Evolutionary conservation across 2,329 filamentous ascomycete genomes (phyloP), one percentile per base, ranked within the genome.

Genomic region (Ceratocystis papillata): DNA sequence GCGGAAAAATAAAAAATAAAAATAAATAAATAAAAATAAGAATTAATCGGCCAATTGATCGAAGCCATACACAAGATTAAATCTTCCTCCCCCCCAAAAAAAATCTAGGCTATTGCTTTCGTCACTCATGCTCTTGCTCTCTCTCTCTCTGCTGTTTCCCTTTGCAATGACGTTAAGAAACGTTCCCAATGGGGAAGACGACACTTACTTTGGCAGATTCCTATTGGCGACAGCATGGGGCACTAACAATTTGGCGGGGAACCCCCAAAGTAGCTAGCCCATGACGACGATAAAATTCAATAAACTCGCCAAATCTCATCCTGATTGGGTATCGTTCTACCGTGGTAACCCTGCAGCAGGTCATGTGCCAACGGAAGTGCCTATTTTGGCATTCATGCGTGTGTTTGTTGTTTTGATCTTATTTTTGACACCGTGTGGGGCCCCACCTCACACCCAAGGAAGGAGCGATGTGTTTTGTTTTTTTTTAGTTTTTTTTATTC

Each of bases 171-270:
- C 53, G 53, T 57, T 57, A 57, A 30, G 53, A 57, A 57, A 57
- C 25, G 28, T 57, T 57, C 53, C 53, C 28, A 57, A 57, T 57
- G 53, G 53, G 53, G 53, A 57, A 57, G 53, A 57, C 53, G 53
- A 57, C 53, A 30, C 15, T 3, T 15, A 33, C 53, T 57, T 57
- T 57, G 53, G 53, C 53, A 57, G 53, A n/a, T 57, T 30, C 53
- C 28, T 17, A 57, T 57, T 57, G 53, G 53, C 22, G 53, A 30
- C 53, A 33, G 28, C 53, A 57, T 3, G 17, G 53, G 25, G 28
- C 53, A 33, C 53, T 57, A 57, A 57, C 53, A 57, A 22, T 57
- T 57, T 57, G 53, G 53, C 53, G 53, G 53, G 53, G 53, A 57
- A 10, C 53, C 53, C 53, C 28, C 5, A 17, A 57, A 33, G 33